Evolutionary conservation across 768 basidiomycete genomes (phyloP).

Genomic region (Trametes meyenii): DNA sequence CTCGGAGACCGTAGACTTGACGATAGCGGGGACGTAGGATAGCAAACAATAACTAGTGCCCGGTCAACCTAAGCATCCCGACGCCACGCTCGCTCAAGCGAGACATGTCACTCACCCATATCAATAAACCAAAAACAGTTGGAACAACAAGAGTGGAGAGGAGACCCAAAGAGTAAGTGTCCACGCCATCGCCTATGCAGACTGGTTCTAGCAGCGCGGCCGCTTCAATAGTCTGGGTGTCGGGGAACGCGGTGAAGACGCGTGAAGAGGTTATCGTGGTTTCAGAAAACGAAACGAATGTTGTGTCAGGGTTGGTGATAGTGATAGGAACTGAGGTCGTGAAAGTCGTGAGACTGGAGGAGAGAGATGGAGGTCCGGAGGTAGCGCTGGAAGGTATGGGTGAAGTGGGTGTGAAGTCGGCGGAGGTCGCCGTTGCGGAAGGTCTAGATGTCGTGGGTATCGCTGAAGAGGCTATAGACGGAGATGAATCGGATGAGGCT

Average conservation of each 20-base stretch:
- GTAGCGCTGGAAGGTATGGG: conserved; percentile 15
- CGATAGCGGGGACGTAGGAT: conserved; percentile 68
- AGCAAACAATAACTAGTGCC: conserved; percentile 62
- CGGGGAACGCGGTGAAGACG: conserved; percentile 21
- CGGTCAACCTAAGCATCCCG: background rate
- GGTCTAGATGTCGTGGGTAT: conserved; percentile 17
- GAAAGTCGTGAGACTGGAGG: conserved; percentile 30
- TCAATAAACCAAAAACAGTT: conserved; percentile 58
- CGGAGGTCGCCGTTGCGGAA: conserved; percentile 1
- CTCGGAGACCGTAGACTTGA: conserved; percentile 70
- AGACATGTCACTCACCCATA: conserved; percentile 58
- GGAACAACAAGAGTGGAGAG: conserved; percentile 60
- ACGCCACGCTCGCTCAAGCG: background rate
- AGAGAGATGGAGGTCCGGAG: conserved; percentile 2
- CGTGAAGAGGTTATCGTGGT: conserved; percentile 33
- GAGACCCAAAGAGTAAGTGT: conserved; percentile 63
- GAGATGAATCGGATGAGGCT: conserved; percentile 8
- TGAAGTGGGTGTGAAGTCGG: conserved; percentile 8
- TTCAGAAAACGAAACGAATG: conserved; percentile 45
- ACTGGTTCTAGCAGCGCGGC: conserved; percentile 38
- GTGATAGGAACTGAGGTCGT: conserved; percentile 37
- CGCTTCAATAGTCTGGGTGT: conserved; percentile 20
- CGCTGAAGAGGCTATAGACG: conserved; percentile 11
- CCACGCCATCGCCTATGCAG: conserved; percentile 68
- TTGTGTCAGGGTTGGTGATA: conserved; percentile 43